A percentile compares a stretch with the other conserved stretches of the same genome.
These are phyloP conservation scores for Exobasidium rhododendri DNA, from an alignment of 1,284 basidiomycete species.

Conservation along the genomic window DNA sequence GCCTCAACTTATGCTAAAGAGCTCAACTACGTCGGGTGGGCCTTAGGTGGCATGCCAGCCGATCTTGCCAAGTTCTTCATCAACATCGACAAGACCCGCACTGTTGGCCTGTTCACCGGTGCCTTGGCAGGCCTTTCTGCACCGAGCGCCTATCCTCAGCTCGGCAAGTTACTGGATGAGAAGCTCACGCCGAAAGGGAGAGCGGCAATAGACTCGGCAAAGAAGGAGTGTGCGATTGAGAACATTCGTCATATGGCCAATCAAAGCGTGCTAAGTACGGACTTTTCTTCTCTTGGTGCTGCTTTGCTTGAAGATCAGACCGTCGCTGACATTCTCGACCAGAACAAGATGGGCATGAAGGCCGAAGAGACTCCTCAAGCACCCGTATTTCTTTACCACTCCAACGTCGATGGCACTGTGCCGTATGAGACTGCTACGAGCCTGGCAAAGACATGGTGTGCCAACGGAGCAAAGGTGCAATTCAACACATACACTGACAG, in stretches of 20 bases:
- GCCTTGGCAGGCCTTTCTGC: neutral
- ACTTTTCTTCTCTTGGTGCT: slow-evolving; percentile 5
- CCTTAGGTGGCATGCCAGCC: slow-evolving; percentile 18
- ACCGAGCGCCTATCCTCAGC: neutral
- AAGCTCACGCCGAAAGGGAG: neutral
- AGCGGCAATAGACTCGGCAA: slow-evolving; percentile 10
- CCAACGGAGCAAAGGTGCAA: neutral
- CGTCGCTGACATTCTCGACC: neutral
- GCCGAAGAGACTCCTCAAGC: slow-evolving; percentile 17
- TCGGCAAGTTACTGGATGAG: neutral
- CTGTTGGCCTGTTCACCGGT: neutral
- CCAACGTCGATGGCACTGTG: slow-evolving; percentile 38
- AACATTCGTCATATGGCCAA: slow-evolving; percentile 13
- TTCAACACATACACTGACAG: no score
- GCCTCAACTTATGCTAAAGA: slow-evolving; percentile 37
- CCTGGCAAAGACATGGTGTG: neutral
- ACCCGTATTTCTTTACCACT: slow-evolving; percentile 44
- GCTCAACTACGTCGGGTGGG: slow-evolving; percentile 29
- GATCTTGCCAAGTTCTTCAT: slow-evolving; percentile 3
- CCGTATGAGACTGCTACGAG: slow-evolving; percentile 18
- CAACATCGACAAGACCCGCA: neutral
- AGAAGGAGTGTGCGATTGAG: slow-evolving; percentile 11
- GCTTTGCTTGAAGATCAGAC: neutral
- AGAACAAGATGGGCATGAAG: slow-evolving; percentile 2
- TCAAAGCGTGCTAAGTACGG: neutral